Evolutionary conservation across 306 rosid genomes (phyloP).

Genomic region (Alnus glutinosa): DNA sequence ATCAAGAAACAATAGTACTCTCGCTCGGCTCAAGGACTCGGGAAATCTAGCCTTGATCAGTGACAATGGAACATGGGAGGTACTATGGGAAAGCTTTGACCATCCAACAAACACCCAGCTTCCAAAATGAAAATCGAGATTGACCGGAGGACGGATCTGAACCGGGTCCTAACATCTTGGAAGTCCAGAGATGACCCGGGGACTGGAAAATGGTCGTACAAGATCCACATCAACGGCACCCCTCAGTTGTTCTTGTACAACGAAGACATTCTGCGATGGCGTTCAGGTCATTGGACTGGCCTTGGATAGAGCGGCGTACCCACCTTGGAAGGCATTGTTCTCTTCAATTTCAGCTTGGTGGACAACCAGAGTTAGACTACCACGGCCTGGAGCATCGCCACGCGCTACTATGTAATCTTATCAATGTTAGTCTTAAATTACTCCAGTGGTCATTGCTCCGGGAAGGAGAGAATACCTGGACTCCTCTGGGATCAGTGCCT

Average conservation of each 20-base stretch:
- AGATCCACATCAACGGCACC: background rate
- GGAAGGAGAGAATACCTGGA: background rate
- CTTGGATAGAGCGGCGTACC: background rate
- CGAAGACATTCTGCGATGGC: background rate
- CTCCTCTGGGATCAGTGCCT: background rate
- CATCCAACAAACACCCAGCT: conserved; percentile 19
- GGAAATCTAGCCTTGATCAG: conserved; percentile 29
- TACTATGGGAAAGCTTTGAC: conserved; percentile 36
- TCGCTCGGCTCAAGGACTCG: conserved; percentile 24
- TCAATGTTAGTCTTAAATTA: background rate
- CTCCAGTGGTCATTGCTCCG: background rate
- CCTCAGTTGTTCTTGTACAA: background rate
- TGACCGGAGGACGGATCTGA: conserved; percentile 11
- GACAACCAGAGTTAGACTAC: background rate
- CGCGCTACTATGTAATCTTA: background rate
- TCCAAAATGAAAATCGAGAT: conserved; percentile 27
- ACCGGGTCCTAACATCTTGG: conserved; percentile 31
- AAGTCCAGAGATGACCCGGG: conserved; percentile 21
- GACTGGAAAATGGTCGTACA: background rate
- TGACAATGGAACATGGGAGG: background rate
- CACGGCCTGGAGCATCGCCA: background rate
- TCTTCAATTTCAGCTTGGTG: background rate
- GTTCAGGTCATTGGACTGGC: conserved; percentile 49
- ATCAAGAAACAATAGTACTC: no score
- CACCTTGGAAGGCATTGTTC: rapidly evolving